Base-by-base conservation (phyloP, 768 basidiomycete genomes). In the Tremella fuciformis region DNA sequence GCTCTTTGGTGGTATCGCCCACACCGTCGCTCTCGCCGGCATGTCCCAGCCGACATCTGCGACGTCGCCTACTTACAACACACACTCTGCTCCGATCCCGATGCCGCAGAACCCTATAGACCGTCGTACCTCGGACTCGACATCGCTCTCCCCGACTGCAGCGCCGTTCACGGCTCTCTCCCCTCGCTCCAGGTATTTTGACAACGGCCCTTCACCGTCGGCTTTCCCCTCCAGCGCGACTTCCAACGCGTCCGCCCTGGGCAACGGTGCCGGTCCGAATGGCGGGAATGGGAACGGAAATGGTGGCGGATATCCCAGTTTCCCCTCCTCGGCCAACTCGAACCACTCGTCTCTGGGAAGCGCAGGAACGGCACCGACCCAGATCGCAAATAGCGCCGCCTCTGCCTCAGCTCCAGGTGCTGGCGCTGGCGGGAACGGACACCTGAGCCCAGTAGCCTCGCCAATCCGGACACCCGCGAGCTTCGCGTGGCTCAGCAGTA, bases 1-100 rank as follows among this genome's bases (percentile, higher is more conserved):
- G 8, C 53, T 64, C 50, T 70, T 64, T 50, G 69, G 69, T 8
- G 68, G 71, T 24, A 62, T 70, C 25, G 65, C 71, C 25, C 71
- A 73, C 37, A 70, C 63, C 6, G 71, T 73, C 47, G 71, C 69
- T n/a, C 19, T 73, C 1, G 71, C 71, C 13, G 68, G 69, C n/a
- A 69, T 73, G 68, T 63, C 66, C 1, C 19, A 49, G 16, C 51
- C 61, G 34, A 46, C 59, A 24, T 34, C 26, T 50, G 16, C 61
- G 50, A 46, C 58, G 59, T 8, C 63, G 9, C 16, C 52, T 19
- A 8, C 42, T 8, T 6, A 42, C 13, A 15, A 22, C 15, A 13
- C 44, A 26, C 39, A 49, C 15, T 46, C 59, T 48, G 24, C 46
- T 7, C 52, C 48, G n/a, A 51, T 60, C 7, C 63, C 52, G 3